phyloP scores from a whole-genome alignment of 148 eudicot species.

The Agrostemma githago region DNA sequence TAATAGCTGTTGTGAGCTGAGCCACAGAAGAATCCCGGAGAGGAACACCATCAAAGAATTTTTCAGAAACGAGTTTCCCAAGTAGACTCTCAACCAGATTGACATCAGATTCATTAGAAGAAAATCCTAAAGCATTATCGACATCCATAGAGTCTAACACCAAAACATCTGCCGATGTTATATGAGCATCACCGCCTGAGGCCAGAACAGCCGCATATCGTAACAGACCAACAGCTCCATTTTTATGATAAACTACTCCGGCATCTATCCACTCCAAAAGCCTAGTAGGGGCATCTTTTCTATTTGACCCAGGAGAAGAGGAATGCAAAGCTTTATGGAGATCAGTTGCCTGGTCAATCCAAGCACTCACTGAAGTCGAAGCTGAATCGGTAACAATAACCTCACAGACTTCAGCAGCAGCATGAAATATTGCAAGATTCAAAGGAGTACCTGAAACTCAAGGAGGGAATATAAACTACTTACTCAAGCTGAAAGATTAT shows the following conservation, averaged over 20 bases:
- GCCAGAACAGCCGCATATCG: conserved; percentile 88
- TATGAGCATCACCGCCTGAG: conserved; percentile 95
- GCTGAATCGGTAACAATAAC: conserved; percentile 80
- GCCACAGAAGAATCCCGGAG: conserved; percentile 93
- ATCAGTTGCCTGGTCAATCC: conserved; percentile 86
- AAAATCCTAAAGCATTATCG: conserved; percentile 69
- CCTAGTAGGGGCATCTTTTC: conserved; percentile 96
- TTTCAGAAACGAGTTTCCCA: conserved; percentile 83
- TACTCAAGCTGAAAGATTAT: neutral
- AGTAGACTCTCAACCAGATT: conserved; percentile 80
- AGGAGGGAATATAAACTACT: neutral
- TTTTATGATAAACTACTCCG: conserved; percentile 81
- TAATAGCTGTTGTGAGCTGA: conserved; percentile 84
- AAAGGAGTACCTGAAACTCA: conserved; percentile 67
- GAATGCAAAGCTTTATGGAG: conserved; percentile 81
- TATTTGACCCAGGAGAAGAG: conserved; percentile 89
- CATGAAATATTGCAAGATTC: conserved; percentile 89
- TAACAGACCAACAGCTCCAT: conserved; percentile 84
- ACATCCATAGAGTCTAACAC: conserved; percentile 75
- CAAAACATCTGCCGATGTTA: conserved; percentile 70
- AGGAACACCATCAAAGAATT: conserved; percentile 65
- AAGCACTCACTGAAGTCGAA: conserved; percentile 71
- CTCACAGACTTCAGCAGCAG: conserved; percentile 94
- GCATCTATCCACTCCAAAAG: conserved; percentile 98
- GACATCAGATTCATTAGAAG: conserved; percentile 60